Evolutionary conservation across 495 filamentous ascomycete genomes (phyloP).

Genomic region (Penicillium salamii): DNA sequence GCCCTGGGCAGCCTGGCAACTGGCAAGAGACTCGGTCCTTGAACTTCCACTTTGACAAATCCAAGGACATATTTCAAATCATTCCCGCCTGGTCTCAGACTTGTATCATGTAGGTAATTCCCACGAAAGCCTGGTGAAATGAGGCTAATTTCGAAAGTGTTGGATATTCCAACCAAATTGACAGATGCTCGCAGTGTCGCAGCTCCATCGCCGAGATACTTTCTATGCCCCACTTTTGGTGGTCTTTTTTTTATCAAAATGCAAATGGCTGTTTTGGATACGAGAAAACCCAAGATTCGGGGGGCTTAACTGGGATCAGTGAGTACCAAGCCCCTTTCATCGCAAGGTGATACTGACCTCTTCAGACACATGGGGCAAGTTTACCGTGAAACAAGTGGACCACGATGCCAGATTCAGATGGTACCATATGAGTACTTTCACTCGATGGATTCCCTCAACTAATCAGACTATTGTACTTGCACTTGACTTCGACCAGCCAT

Average conservation of each 20-base stretch:
- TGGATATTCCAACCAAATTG: not conserved
- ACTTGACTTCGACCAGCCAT: constrained; percentile 21
- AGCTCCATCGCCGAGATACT: not conserved
- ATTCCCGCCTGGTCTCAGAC: constrained; percentile 2
- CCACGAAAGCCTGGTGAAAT: not conserved
- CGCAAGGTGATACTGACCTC: not conserved
- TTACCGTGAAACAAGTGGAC: constrained; percentile 3
- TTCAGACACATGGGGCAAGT: constrained; percentile 7
- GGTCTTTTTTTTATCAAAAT: not conserved
- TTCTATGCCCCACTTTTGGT: constrained; percentile 10
- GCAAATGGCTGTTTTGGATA: constrained; percentile 4
- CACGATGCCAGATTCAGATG: constrained; percentile 1
- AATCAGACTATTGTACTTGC: constrained; percentile 24
- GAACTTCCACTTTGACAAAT: not conserved
- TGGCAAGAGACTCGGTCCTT: not conserved
- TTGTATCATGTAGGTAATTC: constrained; percentile 1
- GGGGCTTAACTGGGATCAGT: constrained; percentile 4
- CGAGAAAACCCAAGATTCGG: constrained; percentile 2
- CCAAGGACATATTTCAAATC: not conserved
- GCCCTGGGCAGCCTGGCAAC: not conserved
- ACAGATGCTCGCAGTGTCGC: constrained; percentile 2
- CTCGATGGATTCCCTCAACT: constrained; percentile 20
- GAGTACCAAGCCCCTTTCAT: not conserved
- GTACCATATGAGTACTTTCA: constrained; percentile 15
- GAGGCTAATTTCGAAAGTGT: not conserved